Percentiles rank a stretch among this genome's conserved stretches.
phyloP scores from a whole-genome alignment of 345 rosid genomes.

The Nasturtium officinale region DNA sequence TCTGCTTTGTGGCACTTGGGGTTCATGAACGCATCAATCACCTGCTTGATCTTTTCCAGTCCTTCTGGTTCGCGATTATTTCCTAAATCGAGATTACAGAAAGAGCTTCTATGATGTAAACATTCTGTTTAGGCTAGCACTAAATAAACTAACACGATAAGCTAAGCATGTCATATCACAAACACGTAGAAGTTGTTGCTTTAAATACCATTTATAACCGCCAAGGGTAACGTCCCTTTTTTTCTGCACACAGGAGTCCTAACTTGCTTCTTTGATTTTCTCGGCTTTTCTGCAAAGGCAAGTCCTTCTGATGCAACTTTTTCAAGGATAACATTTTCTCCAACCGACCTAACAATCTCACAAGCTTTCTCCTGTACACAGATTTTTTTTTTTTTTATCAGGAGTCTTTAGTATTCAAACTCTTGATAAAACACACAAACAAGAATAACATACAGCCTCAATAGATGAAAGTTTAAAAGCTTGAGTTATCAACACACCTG shows the following conservation, averaged over 20 bases:
- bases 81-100: constrained; percentile 40
- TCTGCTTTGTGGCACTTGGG: constrained; percentile 84
- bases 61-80: constrained; percentile 36
- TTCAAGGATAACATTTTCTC: constrained; percentile 67
- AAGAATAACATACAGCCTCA: not conserved
- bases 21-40: constrained; percentile 77
- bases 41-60: constrained; percentile 56
- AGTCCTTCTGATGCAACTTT: constrained; percentile 59
- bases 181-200: constrained; percentile 25
- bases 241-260: constrained; percentile 38
- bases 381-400: not conserved
- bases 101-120: constrained; percentile 4
- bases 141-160: constrained; percentile 23
- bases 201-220: constrained; percentile 49
- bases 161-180: constrained; percentile 25
- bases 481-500: constrained; percentile 53
- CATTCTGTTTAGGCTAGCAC: not conserved
- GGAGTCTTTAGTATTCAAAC: constrained; percentile 7
- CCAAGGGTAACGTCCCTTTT: constrained; percentile 42
- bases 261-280: constrained; percentile 54
- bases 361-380: constrained; percentile 78
- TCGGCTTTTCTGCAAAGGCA: constrained; percentile 54
- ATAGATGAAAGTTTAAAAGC: constrained; percentile 21
- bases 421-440: constrained; percentile 5
- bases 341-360: constrained; percentile 68